phyloP scores from a whole-genome alignment of 768 basidiomycete species.

The Boletus tylopilopsis region DNA sequence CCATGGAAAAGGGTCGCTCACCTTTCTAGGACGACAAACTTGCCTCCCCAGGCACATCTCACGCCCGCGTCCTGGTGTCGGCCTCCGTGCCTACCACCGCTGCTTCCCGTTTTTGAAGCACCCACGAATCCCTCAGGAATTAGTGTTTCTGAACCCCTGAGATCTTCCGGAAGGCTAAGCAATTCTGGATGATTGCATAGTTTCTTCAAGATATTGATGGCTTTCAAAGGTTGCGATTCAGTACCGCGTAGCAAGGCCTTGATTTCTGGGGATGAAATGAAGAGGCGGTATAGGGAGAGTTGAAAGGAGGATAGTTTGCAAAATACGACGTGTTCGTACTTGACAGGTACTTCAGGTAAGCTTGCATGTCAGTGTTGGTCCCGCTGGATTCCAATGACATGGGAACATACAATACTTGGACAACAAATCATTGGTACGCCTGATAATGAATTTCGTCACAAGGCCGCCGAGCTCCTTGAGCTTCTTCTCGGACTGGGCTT shows the following conservation, averaged over 20 bases:
- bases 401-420: constrained; percentile 83
- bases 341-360: constrained; percentile 78
- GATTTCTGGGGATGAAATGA: constrained; percentile 91
- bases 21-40: constrained; percentile 93
- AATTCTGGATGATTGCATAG: constrained; percentile 94
- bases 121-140: constrained; percentile 82
- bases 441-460: constrained; percentile 92
- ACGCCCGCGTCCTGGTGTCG: constrained; percentile 43
- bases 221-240: constrained; percentile 92
- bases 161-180: constrained; percentile 78
- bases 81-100: constrained; percentile 39
- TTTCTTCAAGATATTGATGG: constrained; percentile 93
- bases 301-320: constrained; percentile 85
- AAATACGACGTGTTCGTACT: constrained; percentile 98
- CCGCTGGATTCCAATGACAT: neutral
- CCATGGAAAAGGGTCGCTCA: constrained; percentile 33
- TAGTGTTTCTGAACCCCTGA: constrained; percentile 75
- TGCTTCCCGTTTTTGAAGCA: constrained; percentile 24
- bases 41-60: constrained; percentile 83
- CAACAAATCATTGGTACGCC: constrained; percentile 88
- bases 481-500: constrained; percentile 83
- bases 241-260: constrained; percentile 82
- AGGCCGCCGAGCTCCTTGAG: constrained; percentile 85
- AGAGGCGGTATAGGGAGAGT: constrained; percentile 78
- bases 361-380: constrained; percentile 4